Conservation (phyloP, 177 flowering plant genomes). For the Vitis hybrid region DNA sequence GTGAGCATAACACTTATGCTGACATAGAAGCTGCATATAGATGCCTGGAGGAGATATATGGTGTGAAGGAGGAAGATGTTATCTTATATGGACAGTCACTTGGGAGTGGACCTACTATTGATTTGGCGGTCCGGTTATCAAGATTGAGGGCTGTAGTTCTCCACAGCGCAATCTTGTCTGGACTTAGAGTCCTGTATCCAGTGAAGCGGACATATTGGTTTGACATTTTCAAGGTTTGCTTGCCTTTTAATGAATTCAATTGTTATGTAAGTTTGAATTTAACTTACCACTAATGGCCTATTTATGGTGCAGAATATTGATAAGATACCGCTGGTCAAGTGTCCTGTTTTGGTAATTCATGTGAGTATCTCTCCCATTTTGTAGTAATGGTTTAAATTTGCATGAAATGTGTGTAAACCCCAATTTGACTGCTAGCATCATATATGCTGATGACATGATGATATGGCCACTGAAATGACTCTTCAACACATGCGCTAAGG, state of each 20-base stretch:
- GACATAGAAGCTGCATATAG: constrained; percentile 92
- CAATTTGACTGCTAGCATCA: not conserved
- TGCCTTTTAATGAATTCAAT: not conserved
- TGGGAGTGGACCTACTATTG: constrained; percentile 96
- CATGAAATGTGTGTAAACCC: not conserved
- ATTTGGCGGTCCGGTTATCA: constrained; percentile 68
- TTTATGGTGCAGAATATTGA: constrained; percentile 76
- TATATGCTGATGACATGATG: not conserved
- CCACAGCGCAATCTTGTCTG: constrained; percentile 89
- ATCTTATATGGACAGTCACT: constrained; percentile 94
- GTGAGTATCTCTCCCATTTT: constrained; percentile 45
- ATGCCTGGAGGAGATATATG: constrained; percentile 73
- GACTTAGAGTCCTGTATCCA: constrained; percentile 90
- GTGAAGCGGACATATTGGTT: constrained; percentile 89
- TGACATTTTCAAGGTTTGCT: constrained; percentile 86
- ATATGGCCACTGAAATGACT: not conserved
- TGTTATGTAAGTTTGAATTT: not conserved
- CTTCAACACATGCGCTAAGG: not conserved
- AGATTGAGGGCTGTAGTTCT: constrained; percentile 83
- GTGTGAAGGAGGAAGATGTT: constrained; percentile 76
- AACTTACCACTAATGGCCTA: constrained; percentile 5
- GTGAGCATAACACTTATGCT: constrained; percentile 87
- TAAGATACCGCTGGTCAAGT: constrained; percentile 68
- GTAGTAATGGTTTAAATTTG: not conserved
- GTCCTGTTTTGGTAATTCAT: constrained; percentile 87